Base-by-base conservation (phyloP, 116 monocot genomes). In the Posidonia oceanica region DNA sequence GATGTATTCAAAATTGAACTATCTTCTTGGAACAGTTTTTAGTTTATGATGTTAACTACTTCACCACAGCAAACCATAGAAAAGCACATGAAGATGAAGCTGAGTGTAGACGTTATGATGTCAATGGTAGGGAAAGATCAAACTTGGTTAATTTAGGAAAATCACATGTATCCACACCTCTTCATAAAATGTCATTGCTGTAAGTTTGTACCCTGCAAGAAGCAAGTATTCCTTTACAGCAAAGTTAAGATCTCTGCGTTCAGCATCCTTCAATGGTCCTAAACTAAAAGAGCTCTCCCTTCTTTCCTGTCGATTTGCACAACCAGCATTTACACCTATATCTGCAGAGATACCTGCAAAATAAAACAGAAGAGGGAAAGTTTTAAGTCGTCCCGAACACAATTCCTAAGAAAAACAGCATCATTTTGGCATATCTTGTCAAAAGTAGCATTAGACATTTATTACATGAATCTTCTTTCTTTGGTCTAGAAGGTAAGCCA, bases 111-210 rank as follows among this genome's bases (percentile, higher is more conserved):
- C 29, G 1, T 29, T 0, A 29, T 29, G 29, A 29, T 29, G 29
- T 29, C 29, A 29, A 29, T 29, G 29, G 29, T 12, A 48, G 1
- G 48, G 12, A 48, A 48, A 48, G 48, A 48, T 48, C 12, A 7
- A 48, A 48, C 7, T 48, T 48, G 7, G 12, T 48, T 48, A 12
- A 42, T 22, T 16, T 16, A 14, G 39, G 39, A 66, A 7, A 4
- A 66, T 42, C 16, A 41, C 29, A 29, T 53, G 41, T 15, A 40
- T 55, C 13, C 56, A 5, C 48, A 99, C 98, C 93, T 99, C 98
- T 67, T 99, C 98, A 69, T 93, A 90, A 82, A 99, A 99, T 74
- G 98, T 93, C 98, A 99, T 99, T 22, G 98, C 98, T 62, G 93
- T 90, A 41, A 99, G 90, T 42, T 84, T 76, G 48, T 99, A 99